Conservation (phyloP, 1,139 yeast species). For the Yamadazyma songkhlaensis region DNA sequence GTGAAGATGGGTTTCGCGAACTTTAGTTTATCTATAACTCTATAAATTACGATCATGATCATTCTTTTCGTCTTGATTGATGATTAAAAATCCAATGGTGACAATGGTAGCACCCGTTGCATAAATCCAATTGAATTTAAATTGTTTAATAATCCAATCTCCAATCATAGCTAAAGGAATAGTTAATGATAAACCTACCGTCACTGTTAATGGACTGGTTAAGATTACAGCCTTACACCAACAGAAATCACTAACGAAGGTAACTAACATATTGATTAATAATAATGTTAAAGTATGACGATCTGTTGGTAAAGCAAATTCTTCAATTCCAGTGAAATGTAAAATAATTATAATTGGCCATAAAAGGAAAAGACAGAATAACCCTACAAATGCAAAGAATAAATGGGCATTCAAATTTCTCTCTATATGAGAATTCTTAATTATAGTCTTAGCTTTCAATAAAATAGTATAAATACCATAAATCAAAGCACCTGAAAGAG, state of each 20-base stretch:
- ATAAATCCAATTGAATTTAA: slow-evolving; percentile 59
- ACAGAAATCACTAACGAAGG: slow-evolving; percentile 84
- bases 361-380: slow-evolving; percentile 67
- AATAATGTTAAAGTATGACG: slow-evolving; percentile 53
- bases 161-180: slow-evolving; percentile 95
- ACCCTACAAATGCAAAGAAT: slow-evolving; percentile 92
- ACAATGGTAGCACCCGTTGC: slow-evolving; percentile 78
- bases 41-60: neutral
- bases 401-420: slow-evolving; percentile 75
- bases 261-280: slow-evolving; percentile 64
- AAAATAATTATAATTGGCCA: slow-evolving; percentile 81
- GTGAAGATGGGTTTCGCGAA: neutral
- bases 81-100: slow-evolving; percentile 76
- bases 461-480: slow-evolving; percentile 92
- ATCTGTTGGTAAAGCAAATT: slow-evolving; percentile 65
- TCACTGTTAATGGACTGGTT: slow-evolving; percentile 91
- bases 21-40: too few relatives aligned
- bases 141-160: slow-evolving; percentile 71
- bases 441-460: slow-evolving; percentile 62
- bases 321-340: slow-evolving; percentile 62
- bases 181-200: slow-evolving; percentile 90
- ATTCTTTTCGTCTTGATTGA: slow-evolving; percentile 63
- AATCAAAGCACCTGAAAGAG: slow-evolving; percentile 77
- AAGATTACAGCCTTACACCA: slow-evolving; percentile 95
- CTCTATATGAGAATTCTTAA: slow-evolving; percentile 53